Conservation (phyloP, 805 yeast genomes). For the Zygosaccharomyces gambellarensis region DNA sequence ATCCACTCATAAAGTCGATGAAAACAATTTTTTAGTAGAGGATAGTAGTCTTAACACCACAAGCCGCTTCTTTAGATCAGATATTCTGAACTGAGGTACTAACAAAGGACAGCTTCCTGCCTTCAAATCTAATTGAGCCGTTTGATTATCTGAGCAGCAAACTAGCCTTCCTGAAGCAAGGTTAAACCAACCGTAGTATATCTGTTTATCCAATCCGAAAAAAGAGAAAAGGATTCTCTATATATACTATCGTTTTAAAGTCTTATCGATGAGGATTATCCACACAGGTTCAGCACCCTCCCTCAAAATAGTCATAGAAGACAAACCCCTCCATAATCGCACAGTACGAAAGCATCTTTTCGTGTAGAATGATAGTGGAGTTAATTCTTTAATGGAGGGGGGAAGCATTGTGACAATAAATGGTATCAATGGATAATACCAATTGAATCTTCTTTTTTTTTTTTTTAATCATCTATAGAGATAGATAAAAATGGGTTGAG, state of each 20-base stretch:
- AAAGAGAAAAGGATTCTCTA: not conserved
- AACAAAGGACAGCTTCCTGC: no score
- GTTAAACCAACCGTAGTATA: no score
- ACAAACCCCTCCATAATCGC: constrained; percentile 4
- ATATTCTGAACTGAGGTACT: not conserved
- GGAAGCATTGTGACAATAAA: not conserved
- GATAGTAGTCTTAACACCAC: not conserved
- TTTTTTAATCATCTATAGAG: no score
- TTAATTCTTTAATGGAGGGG: not conserved
- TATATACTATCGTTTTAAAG: not conserved
- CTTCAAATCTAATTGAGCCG: not conserved
- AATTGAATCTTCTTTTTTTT: no score
- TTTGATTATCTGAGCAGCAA: no score
- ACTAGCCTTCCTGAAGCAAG: no score
- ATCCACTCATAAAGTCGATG: not conserved
- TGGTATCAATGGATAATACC: not conserved
- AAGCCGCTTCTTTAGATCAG: not conserved
- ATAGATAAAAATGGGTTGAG: no score
- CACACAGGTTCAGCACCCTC: constrained; percentile 2
- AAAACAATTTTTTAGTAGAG: not conserved
- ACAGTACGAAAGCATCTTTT: not conserved
- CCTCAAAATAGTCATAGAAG: constrained; percentile 3
- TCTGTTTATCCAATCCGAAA: no score
- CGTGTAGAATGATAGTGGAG: not conserved
- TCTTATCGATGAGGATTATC: constrained; percentile 6